Conservation (phyloP, 768 basidiomycete species). For the Guyanaporus albipodus region DNA sequence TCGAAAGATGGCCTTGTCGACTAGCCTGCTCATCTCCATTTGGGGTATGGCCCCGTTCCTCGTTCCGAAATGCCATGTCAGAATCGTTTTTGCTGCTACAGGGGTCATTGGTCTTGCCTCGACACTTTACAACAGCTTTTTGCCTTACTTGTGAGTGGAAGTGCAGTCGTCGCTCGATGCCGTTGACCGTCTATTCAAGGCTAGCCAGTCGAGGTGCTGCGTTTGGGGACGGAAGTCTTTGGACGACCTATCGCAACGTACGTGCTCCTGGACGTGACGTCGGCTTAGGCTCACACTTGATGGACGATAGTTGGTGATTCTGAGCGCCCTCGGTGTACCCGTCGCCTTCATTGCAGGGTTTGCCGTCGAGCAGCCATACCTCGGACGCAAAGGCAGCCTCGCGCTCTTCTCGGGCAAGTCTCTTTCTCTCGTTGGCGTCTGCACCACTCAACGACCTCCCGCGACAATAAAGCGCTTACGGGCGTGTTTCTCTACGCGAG, state of each 20-base stretch:
- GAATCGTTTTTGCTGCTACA: slow-evolving; percentile 26
- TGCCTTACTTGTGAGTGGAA: slow-evolving; percentile 46
- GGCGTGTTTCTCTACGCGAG: slow-evolving; percentile 71
- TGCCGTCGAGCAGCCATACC: slow-evolving; percentile 57
- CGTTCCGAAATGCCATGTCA: neutral
- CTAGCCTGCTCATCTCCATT: slow-evolving; percentile 49
- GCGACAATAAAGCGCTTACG: slow-evolving; percentile 59
- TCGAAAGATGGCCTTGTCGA: slow-evolving; percentile 60
- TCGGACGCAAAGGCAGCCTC: slow-evolving; percentile 68
- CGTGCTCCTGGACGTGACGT: neutral
- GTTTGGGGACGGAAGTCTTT: slow-evolving; percentile 67
- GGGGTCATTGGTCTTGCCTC: slow-evolving; percentile 73
- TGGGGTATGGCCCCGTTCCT: slow-evolving; percentile 36
- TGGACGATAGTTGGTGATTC: slow-evolving; percentile 55
- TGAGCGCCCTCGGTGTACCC: slow-evolving; percentile 65
- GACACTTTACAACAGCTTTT: slow-evolving; percentile 57
- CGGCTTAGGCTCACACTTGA: neutral
- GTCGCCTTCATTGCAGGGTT: slow-evolving; percentile 70
- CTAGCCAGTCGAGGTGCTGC: slow-evolving; percentile 58
- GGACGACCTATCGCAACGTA: slow-evolving; percentile 73
- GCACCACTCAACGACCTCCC: slow-evolving; percentile 42
- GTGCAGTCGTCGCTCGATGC: neutral
- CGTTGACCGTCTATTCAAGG: slow-evolving; percentile 31
- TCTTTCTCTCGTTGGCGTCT: slow-evolving; percentile 11
- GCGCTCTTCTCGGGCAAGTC: slow-evolving; percentile 58